A percentile compares a stretch with the other conserved stretches of the same genome.
Conservation (phyloP, 768 basidiomycete species). For the Chlorophyllum brunneum region DNA sequence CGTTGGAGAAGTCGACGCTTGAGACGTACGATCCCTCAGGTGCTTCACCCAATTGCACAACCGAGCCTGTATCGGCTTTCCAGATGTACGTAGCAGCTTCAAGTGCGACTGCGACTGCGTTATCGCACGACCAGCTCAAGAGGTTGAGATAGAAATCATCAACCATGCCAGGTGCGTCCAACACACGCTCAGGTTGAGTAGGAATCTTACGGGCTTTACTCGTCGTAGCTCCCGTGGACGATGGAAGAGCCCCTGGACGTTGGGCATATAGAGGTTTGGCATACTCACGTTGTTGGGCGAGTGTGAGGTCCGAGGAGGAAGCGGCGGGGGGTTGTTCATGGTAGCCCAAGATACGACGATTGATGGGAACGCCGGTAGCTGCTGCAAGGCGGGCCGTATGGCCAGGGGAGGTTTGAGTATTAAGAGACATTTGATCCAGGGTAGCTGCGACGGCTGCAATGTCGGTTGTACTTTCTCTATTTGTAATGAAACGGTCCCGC, state of each 20-base stretch:
- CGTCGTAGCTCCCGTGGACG: conserved; percentile 59
- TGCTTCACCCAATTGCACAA: conserved; percentile 73
- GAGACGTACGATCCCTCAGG: conserved; percentile 75
- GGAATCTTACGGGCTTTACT: conserved; percentile 81
- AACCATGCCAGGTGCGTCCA: conserved; percentile 90
- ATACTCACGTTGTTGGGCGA: conserved; percentile 73
- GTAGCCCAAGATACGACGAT: conserved; percentile 83
- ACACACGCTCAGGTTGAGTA: conserved; percentile 84
- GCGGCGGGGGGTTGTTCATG: conserved; percentile 82
- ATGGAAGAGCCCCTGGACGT: conserved; percentile 57
- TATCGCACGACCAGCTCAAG: conserved; percentile 82
- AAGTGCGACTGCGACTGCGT: conserved; percentile 87
- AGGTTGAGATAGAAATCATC: conserved; percentile 99
- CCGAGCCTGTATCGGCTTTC: conserved; percentile 86
- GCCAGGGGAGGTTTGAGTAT: conserved; percentile 61
- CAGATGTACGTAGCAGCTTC: conserved; percentile 88
- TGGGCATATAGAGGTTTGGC: conserved; percentile 71
- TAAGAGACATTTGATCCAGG: conserved; percentile 59
- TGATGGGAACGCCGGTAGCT: conserved; percentile 72
- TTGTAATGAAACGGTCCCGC: conserved; percentile 73
- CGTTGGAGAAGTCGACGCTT: conserved; percentile 74
- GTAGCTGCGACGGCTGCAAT: conserved; percentile 50
- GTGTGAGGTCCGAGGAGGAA: conserved; percentile 65
- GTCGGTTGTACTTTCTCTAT: conserved; percentile 36
- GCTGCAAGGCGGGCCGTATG: conserved; percentile 77